Percentiles rank a stretch among this genome's conserved stretches.
Conservation (phyloP, 2,329 filamentous ascomycete genomes). For the Cryoendolithus antarcticus region DNA sequence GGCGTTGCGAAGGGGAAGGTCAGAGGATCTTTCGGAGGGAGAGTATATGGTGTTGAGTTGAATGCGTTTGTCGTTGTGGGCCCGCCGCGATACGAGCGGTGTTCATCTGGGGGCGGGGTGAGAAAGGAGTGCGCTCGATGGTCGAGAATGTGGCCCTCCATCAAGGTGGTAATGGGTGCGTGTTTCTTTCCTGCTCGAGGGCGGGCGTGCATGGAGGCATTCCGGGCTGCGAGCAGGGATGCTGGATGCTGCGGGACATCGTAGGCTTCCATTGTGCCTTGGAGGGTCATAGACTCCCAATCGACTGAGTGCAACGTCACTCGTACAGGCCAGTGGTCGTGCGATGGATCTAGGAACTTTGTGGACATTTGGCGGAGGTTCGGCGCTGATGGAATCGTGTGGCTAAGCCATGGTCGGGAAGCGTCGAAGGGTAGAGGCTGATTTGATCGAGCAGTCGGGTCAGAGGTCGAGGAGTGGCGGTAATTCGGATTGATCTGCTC, state of each 20-base stretch:
- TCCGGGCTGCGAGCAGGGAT: slow-evolving; percentile 9
- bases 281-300: slow-evolving; percentile 47
- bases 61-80: slow-evolving; percentile 7
- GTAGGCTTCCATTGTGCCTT: slow-evolving; percentile 59
- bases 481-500: slow-evolving; percentile 23
- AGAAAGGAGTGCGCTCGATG: slow-evolving; percentile 40
- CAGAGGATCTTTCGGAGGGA: slow-evolving; percentile 17
- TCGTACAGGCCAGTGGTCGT: slow-evolving; percentile 55
- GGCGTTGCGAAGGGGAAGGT: slow-evolving; percentile 33
- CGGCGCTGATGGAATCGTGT: slow-evolving; percentile 15
- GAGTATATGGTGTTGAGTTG: slow-evolving; percentile 12
- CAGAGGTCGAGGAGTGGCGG: slow-evolving; percentile 1
- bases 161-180: slow-evolving; percentile 49
- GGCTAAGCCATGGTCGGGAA: slow-evolving; percentile 27
- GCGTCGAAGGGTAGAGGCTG: slow-evolving; percentile 16
- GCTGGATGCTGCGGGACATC: slow-evolving; percentile 44
- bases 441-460: no score
- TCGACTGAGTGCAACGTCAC: slow-evolving; percentile 54
- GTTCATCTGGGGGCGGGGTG: slow-evolving; percentile 26
- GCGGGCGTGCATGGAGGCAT: slow-evolving; percentile 2
- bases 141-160: slow-evolving; percentile 59
- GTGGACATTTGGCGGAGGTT: slow-evolving; percentile 4
- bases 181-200: slow-evolving; percentile 29
- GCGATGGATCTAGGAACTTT: slow-evolving; percentile 16
- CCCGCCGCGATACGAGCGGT: slow-evolving; percentile 1